phyloP scores from a whole-genome alignment of 1,284 basidiomycete species.

The Sporisorium reilianum region DNA sequence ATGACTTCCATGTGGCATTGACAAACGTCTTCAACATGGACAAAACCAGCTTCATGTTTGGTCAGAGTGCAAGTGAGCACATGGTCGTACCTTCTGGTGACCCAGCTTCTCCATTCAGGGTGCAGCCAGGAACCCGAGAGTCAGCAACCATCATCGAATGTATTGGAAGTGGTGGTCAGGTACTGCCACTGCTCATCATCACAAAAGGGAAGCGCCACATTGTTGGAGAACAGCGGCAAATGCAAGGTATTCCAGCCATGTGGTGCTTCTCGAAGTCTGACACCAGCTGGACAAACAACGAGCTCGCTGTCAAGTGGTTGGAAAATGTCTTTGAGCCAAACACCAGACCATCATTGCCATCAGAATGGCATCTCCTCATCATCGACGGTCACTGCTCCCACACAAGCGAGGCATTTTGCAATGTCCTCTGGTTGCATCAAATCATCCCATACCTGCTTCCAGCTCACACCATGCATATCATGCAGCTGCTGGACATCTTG shows the following conservation, averaged over 20 bases:
- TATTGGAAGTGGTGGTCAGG: too few species aligned
- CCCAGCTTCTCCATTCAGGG: too few species aligned
- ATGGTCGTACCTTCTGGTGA: too few species aligned
- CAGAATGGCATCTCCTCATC: slow-evolving; percentile 16
- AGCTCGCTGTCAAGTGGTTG: slow-evolving; percentile 9
- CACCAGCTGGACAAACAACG: slow-evolving; percentile 10
- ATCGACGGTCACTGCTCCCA: slow-evolving; percentile 16
- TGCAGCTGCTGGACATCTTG: slow-evolving; percentile 20
- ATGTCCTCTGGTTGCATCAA: background rate
- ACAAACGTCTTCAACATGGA: too few species aligned
- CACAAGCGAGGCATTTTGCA: slow-evolving; percentile 2
- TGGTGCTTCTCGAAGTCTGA: slow-evolving; percentile 14
- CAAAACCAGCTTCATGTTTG: too few species aligned
- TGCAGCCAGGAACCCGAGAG: too few species aligned
- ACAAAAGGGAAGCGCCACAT: slow-evolving; percentile 6
- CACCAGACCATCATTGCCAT: slow-evolving; percentile 9
- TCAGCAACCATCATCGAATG: too few species aligned
- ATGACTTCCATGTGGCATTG: too few species aligned
- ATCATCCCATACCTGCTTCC: slow-evolving; percentile 15
- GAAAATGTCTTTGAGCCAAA: slow-evolving; percentile 7
- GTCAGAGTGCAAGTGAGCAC: too few species aligned
- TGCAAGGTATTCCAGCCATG: slow-evolving; percentile 6
- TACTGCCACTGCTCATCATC: too few species aligned
- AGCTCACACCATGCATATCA: slow-evolving; percentile 14
- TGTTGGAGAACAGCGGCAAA: slow-evolving; percentile 11